phyloP scores from a whole-genome alignment of 2,329 filamentous ascomycete genomes.

The Emericellopsis atlantica region DNA sequence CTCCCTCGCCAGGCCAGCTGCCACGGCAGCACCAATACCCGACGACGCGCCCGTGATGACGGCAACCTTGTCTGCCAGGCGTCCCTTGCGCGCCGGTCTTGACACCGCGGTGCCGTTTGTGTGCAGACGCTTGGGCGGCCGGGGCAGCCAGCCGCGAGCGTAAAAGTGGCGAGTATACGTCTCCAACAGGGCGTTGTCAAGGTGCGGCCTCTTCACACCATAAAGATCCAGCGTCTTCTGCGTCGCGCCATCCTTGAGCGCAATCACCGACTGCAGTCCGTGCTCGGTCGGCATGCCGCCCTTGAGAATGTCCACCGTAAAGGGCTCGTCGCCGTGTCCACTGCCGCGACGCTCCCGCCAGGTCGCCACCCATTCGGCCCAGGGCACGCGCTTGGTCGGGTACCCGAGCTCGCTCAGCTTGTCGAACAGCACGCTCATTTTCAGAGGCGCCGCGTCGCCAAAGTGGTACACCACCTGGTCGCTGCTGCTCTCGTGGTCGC shows the following conservation, averaged over 20 bases:
- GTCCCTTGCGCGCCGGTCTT: constrained; percentile 28
- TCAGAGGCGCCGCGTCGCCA: constrained; percentile 58
- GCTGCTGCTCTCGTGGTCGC: constrained; percentile 35
- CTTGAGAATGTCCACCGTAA: constrained; percentile 68
- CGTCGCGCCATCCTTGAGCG: constrained; percentile 60
- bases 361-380: constrained; percentile 61
- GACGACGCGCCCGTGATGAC: constrained; percentile 72
- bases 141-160: constrained; percentile 62
- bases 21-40: constrained; percentile 66
- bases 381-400: constrained; percentile 50
- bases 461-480: constrained; percentile 57
- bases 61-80: constrained; percentile 56
- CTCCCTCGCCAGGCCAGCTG: constrained; percentile 53
- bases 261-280: constrained; percentile 56
- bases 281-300: constrained; percentile 70
- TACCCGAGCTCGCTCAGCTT: constrained; percentile 57
- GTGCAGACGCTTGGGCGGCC: constrained; percentile 39
- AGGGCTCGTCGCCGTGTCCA: constrained; percentile 56
- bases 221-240: constrained; percentile 40
- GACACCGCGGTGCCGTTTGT: constrained; percentile 9
- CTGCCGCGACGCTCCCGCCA: constrained; percentile 61
- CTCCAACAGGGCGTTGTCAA: constrained; percentile 58
- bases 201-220: constrained; percentile 51
- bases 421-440: constrained; percentile 53
- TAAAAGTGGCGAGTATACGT: constrained; percentile 74